Evolutionary conservation across 2,329 filamentous ascomycete genomes (phyloP).

Genomic region (Rugonectria rugulosa): DNA sequence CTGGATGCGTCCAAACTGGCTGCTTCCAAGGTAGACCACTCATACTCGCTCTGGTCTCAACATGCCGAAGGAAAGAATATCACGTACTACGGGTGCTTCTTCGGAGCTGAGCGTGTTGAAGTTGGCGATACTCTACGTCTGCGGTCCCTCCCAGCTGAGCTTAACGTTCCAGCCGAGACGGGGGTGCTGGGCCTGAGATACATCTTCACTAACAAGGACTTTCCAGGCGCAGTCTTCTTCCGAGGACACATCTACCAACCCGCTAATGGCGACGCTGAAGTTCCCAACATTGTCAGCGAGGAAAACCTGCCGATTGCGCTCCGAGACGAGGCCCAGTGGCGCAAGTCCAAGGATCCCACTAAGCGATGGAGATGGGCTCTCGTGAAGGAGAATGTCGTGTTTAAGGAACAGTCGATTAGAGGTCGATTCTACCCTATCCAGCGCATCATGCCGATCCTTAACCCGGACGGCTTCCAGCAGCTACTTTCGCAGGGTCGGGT

Average conservation of each 20-base stretch:
- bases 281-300: constrained; percentile 41
- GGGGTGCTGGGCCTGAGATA: constrained; percentile 49
- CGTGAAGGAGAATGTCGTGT: constrained; percentile 53
- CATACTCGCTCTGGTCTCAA: constrained; percentile 57
- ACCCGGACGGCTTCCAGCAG: constrained; percentile 48
- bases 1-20: constrained; percentile 62
- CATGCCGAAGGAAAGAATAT: constrained; percentile 43
- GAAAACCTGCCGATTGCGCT: constrained; percentile 53
- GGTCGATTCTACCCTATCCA: constrained; percentile 68
- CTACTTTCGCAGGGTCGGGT: constrained; percentile 49
- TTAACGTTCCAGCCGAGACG: constrained; percentile 42
- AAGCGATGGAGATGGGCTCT: constrained; percentile 50
- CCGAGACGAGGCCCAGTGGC: constrained; percentile 50
- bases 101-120: constrained; percentile 59
- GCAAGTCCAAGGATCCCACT: constrained; percentile 44
- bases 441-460: constrained; percentile 59
- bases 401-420: constrained; percentile 57
- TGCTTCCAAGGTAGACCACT: constrained; percentile 56
- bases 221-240: constrained; percentile 49
- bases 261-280: constrained; percentile 36
- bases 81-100: constrained; percentile 56
- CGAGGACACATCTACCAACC: constrained; percentile 51
- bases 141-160: constrained; percentile 48
- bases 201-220: constrained; percentile 49
- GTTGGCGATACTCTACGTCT: constrained; percentile 59